Evolutionary conservation across 805 yeast genomes (phyloP), one percentile per base, ranked within the genome.

Genomic region (Candida golubevii): DNA sequence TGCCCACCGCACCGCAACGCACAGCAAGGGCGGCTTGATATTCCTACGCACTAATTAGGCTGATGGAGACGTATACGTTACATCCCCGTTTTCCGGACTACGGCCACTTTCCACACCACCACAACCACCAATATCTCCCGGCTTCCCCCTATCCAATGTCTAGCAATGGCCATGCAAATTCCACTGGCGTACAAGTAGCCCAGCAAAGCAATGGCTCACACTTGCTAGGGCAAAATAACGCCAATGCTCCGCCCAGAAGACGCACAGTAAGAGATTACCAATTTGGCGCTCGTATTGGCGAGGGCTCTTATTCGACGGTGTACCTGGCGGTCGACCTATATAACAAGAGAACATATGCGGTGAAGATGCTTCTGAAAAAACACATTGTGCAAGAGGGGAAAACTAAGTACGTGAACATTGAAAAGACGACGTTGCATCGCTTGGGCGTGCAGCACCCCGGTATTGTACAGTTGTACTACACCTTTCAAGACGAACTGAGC

Each of bases 261-360:
- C 51, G 53, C 76, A 72, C 84, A 15, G 95, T 88, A 10, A 80
- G 82, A 52, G 99, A 93, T 60, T 93, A 90, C 63, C 84, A 82
- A 50, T 88, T 93, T 60, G 95, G 96, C 8, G 81, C 87, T 13
- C 81, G 85, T 36, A 77, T 93, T 23, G 99, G 99, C 6, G 96
- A 88, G 61, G 99, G 99, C 1, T 88, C 97, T 7, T 93, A 91
- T 61, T 90, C 98, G 9, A 88, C 95, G 6, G 99, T 91, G 8
- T 87, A 80, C 56, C 85, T 86, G 46, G 99, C 96, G 0, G 71
- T 85, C 6, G 97, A 91, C 49, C 60, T 80, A 23, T 82, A 80
- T 55, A 83, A 86, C 37, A 74, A 80, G 59, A 77, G 82, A 47
- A 82, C 88, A 7, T 93, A 82, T 60, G 99, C 99, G 23, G 82